Conservation (phyloP, 192 early-diverging fungal species). For the Rhizophagus clarus region DNA sequence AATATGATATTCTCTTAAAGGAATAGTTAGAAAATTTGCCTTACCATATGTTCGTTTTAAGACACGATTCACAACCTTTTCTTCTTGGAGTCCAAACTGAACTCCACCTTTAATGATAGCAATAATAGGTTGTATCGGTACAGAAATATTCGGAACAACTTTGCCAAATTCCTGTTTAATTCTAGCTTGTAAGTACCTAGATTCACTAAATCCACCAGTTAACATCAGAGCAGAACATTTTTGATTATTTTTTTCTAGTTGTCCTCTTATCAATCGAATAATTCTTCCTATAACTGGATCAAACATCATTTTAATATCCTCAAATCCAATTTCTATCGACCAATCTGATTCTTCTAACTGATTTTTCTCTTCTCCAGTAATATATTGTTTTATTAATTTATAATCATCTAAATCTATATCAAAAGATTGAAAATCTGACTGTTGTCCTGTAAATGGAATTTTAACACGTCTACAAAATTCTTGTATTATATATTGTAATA, state of each 20-base stretch:
- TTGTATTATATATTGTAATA: slow-evolving; percentile 17
- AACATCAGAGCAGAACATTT: slow-evolving; percentile 51
- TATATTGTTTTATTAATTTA: slow-evolving; percentile 6
- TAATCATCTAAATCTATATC: slow-evolving; percentile 7
- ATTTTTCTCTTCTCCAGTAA: not conserved
- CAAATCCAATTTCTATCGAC: slow-evolving; percentile 41
- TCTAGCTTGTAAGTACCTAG: slow-evolving; percentile 52
- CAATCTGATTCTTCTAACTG: slow-evolving; percentile 47
- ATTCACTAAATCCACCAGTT: slow-evolving; percentile 58
- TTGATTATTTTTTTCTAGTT: slow-evolving; percentile 42
- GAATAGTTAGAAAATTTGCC: not conserved
- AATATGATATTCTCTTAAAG: not conserved
- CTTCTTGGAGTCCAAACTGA: slow-evolving; percentile 46
- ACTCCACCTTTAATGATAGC: slow-evolving; percentile 58
- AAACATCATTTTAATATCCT: slow-evolving; percentile 55
- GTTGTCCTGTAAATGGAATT: not conserved
- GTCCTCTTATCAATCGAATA: slow-evolving; percentile 52
- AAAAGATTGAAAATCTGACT: not conserved
- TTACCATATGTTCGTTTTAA: slow-evolving; percentile 7
- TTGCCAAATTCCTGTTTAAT: slow-evolving; percentile 48
- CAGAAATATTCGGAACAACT: slow-evolving; percentile 45
- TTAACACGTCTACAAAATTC: not conserved
- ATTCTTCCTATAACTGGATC: slow-evolving; percentile 59
- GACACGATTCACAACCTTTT: slow-evolving; percentile 21
- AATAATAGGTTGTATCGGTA: slow-evolving; percentile 51